These are phyloP conservation scores for Pseudohyphozyma bogoriensis DNA, from an alignment of 768 basidiomycete species.

Conservation along the genomic window DNA sequence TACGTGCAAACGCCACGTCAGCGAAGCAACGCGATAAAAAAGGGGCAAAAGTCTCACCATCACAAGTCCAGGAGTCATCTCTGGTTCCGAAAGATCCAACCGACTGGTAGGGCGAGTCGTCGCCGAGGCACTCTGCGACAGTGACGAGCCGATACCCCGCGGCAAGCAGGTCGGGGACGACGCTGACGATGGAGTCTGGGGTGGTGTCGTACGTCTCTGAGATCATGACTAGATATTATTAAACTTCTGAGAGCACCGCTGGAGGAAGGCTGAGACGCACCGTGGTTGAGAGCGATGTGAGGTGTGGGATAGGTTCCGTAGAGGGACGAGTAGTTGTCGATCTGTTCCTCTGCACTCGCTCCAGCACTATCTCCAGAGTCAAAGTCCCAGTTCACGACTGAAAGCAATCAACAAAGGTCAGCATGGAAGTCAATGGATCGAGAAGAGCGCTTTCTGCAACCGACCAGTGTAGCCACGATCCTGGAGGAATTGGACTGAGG, in stretches of 20 bases:
- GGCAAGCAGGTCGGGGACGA: constrained; percentile 12
- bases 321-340: constrained; percentile 24
- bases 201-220: constrained; percentile 16
- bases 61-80: constrained; percentile 23
- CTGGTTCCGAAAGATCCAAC: constrained; percentile 12
- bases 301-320: constrained; percentile 7
- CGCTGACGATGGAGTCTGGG: constrained; percentile 9
- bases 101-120: constrained; percentile 19
- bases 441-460: too few species aligned
- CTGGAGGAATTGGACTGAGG: constrained; percentile 6
- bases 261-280: neutral
- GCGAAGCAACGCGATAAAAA: too few species aligned
- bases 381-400: constrained; percentile 24
- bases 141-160: constrained; percentile 29
- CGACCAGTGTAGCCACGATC: constrained; percentile 28
- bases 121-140: constrained; percentile 27
- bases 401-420: too few species aligned
- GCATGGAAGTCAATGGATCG: too few species aligned
- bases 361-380: constrained; percentile 26
- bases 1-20: too few species aligned
- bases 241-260: too few species aligned
- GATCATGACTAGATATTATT: neutral
- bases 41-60: too few species aligned
- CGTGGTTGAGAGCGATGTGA: constrained; percentile 31
- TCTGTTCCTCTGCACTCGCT: constrained; percentile 2